Evolutionary conservation across 192 early-diverging fungal genomes (phyloP).

Genomic region (Entophlyctis luteolus): DNA sequence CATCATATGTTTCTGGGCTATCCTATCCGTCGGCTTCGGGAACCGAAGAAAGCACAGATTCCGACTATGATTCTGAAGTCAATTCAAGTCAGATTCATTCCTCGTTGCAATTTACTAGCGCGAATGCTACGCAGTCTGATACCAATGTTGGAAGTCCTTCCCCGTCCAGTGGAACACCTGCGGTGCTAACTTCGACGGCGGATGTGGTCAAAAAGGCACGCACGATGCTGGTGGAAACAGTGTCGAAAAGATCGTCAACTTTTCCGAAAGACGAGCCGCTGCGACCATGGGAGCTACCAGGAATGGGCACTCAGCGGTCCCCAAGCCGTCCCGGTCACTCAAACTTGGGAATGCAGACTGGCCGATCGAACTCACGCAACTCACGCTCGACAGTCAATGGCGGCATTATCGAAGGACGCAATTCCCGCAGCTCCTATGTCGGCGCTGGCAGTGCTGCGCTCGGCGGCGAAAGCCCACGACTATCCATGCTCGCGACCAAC

Average conservation of each 20-base stretch:
- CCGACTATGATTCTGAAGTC: neutral
- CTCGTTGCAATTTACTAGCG: neutral
- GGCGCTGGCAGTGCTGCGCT: neutral
- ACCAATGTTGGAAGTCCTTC: neutral
- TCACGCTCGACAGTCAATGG: no score
- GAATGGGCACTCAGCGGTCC: conserved; percentile 2
- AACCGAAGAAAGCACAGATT: neutral
- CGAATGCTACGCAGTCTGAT: no score
- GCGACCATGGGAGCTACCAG: conserved; percentile 21
- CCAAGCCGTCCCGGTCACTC: no score
- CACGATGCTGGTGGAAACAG: neutral
- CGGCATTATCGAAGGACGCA: neutral
- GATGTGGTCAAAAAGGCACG: neutral
- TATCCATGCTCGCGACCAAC: neutral
- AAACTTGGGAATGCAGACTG: neutral
- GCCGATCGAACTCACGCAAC: no score
- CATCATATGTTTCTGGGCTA: neutral
- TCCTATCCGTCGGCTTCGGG: conserved; percentile 5
- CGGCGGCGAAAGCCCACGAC: neutral
- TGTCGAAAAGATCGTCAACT: conserved; percentile 1
- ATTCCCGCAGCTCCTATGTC: neutral
- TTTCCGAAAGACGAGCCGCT: conserved; percentile 9
- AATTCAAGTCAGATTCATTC: no score
- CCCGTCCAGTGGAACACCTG: neutral
- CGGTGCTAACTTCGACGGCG: neutral